phyloP scores from a whole-genome alignment of 139 green algal genomes.

The Limnomonas spitsbergensis region DNA sequence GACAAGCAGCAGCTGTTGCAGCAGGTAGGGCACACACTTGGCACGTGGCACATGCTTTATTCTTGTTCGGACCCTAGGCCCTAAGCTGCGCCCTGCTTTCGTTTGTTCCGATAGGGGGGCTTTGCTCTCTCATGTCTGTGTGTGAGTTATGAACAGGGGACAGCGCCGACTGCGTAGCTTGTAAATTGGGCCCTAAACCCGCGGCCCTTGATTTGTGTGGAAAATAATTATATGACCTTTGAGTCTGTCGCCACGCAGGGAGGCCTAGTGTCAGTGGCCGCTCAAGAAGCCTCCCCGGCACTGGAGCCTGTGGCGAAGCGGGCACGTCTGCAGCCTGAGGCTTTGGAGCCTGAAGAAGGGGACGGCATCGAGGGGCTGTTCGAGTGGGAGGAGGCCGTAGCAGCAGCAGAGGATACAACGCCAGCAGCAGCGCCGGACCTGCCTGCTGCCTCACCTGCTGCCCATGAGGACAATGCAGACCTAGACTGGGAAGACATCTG shows the following conservation, averaged over 20 bases:
- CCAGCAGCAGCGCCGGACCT: no score
- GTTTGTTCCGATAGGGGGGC: neutral
- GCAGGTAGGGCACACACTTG: neutral
- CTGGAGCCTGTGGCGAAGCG: neutral
- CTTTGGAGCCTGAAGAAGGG: neutral
- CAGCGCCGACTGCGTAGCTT: no score
- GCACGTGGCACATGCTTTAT: neutral
- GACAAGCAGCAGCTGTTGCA: conserved; percentile 5
- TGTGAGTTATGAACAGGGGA: no score
- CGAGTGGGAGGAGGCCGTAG: neutral
- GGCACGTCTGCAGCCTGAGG: neutral
- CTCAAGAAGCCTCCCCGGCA: neutral
- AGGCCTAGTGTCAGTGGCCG: no score
- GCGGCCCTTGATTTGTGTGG: no score
- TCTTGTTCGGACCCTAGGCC: neutral
- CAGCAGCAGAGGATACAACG: neutral
- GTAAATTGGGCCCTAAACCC: no score
- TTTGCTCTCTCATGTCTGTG: neutral
- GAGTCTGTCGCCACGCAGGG: no score
- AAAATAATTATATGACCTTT: no score
- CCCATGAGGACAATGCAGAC: neutral
- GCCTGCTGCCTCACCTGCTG: neutral
- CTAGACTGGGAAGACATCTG: conserved; percentile 3
- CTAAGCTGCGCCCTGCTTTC: neutral
- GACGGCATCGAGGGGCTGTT: neutral